Conservation (phyloP, 2,329 filamentous ascomycete genomes). For the Beauveria bassiana region DNA sequence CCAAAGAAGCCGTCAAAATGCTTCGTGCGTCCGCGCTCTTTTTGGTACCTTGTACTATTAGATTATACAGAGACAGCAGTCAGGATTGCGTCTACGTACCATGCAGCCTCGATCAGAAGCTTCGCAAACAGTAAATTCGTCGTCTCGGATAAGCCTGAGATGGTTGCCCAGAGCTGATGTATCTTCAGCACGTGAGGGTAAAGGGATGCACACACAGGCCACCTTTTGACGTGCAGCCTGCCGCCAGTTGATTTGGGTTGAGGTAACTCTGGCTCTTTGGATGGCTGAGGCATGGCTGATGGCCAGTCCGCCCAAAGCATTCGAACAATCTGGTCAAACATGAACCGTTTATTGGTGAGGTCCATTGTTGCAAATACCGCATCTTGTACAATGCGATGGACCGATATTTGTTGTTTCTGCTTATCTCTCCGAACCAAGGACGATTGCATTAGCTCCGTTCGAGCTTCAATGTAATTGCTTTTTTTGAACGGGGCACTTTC, state of each 20-base stretch:
- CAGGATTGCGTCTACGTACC: background rate
- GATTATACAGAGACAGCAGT: background rate
- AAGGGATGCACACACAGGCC: slow-evolving; percentile 4
- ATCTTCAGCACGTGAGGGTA: slow-evolving; percentile 7
- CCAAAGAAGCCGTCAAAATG: slow-evolving; percentile 12
- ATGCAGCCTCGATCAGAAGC: background rate
- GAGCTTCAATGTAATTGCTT: slow-evolving; percentile 6
- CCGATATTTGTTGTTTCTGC: slow-evolving; percentile 2
- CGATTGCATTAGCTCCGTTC: slow-evolving; percentile 4
- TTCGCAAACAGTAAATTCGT: background rate
- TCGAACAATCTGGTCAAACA: slow-evolving; percentile 8
- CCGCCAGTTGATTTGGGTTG: slow-evolving; percentile 1
- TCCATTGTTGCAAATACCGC: slow-evolving; percentile 1
- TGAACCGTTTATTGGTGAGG: background rate
- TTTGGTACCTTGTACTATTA: slow-evolving; percentile 10
- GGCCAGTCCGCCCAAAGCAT: slow-evolving; percentile 9
- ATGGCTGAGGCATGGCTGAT: slow-evolving; percentile 6
- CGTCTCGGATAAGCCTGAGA: background rate
- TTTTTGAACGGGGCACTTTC: background rate
- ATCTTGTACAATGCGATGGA: slow-evolving; percentile 12
- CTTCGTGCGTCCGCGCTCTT: slow-evolving; percentile 6
- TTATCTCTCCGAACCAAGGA: slow-evolving; percentile 8
- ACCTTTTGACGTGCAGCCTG: slow-evolving; percentile 1
- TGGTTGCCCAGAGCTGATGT: slow-evolving; percentile 1
- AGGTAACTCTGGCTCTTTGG: slow-evolving; percentile 7